A percentile compares a stretch with the other conserved stretches of the same genome.
phyloP scores from a whole-genome alignment of 2,329 filamentous ascomycete genomes.

The Penicillium verrucosum region DNA sequence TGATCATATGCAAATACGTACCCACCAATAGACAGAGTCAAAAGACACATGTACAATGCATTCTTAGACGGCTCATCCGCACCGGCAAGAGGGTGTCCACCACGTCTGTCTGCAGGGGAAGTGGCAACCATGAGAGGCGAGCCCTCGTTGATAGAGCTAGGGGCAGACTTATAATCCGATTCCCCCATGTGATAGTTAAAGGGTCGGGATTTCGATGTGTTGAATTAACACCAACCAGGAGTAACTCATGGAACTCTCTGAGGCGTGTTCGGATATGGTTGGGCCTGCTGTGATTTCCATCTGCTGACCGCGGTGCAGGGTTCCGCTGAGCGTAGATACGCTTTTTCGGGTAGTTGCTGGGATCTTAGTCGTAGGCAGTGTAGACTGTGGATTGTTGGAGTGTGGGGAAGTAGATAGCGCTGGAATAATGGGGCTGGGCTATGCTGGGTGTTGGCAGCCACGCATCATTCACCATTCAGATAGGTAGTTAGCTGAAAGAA shows the following conservation, averaged over 20 bases:
- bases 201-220: neutral
- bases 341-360: neutral
- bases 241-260: neutral
- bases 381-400: neutral
- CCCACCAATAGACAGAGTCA: conserved; percentile 83
- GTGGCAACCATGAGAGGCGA: conserved; percentile 31
- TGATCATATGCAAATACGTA: conserved; percentile 30
- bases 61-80: conserved; percentile 66
- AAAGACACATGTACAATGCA: conserved; percentile 76
- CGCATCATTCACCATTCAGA: neutral
- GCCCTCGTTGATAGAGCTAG: conserved; percentile 19
- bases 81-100: conserved; percentile 32
- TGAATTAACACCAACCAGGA: neutral
- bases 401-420: neutral
- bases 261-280: neutral
- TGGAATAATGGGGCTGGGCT: neutral
- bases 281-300: neutral
- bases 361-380: neutral
- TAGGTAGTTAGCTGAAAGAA: neutral
- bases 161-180: neutral
- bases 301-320: neutral
- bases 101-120: neutral
- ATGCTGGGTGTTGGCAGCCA: neutral
- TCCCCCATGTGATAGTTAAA: neutral
- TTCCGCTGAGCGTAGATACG: neutral